Percentiles rank a stretch among this genome's conserved stretches.
Conservation (phyloP, 495 filamentous ascomycete species). For the Extremus antarcticus region DNA sequence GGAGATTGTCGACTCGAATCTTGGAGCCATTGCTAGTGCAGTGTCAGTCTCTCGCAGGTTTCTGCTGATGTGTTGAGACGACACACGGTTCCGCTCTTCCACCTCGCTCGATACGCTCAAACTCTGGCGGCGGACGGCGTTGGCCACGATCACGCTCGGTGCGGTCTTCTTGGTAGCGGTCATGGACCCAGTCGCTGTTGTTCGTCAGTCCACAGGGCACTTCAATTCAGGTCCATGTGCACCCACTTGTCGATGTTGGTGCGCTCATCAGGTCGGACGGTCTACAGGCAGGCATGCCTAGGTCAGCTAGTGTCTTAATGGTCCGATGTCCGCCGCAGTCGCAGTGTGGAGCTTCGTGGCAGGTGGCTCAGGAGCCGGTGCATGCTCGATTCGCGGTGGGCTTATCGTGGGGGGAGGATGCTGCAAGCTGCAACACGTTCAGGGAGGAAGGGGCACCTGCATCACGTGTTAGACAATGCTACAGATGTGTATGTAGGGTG, state of each 20-base stretch:
- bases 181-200: conserved; percentile 79
- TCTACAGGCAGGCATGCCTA: conserved; percentile 11
- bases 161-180: conserved; percentile 60
- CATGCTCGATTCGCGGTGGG: not conserved
- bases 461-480: not conserved
- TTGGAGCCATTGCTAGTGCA: conserved; percentile 44
- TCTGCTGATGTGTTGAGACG: not conserved
- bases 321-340: conserved; percentile 9
- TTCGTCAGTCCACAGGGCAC: conserved; percentile 24
- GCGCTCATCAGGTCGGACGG: conserved; percentile 33
- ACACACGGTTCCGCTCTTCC: conserved; percentile 6
- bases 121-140: conserved; percentile 13
- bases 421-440: not conserved
- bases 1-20: conserved; percentile 79
- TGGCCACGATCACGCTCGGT: conserved; percentile 9
- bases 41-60: not conserved
- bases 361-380: too few relatives aligned
- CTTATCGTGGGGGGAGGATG: conserved; percentile 7
- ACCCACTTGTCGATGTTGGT: conserved; percentile 44
- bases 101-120: conserved; percentile 14
- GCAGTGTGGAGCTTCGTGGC: not conserved
- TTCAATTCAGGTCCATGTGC: conserved; percentile 27
- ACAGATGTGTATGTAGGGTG: not conserved
- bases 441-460: conserved; percentile 20
- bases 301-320: conserved; percentile 18